Percentiles rank a stretch among this genome's conserved stretches.
These are phyloP conservation scores for Nidula niveotomentosa DNA, from an alignment of 1,284 basidiomycete species.

Conservation along the genomic window DNA sequence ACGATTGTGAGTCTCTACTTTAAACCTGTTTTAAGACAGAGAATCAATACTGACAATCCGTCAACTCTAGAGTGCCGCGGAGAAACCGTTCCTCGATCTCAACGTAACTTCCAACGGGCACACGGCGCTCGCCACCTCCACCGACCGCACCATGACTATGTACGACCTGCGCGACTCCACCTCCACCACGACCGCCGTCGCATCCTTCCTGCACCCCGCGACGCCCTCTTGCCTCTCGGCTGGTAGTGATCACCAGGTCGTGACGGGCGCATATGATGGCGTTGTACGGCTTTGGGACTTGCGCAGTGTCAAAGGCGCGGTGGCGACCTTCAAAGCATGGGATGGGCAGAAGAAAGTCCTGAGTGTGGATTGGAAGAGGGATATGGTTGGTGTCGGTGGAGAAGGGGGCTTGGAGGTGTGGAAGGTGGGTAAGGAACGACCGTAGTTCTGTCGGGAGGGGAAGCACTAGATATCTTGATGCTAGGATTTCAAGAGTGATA, in stretches of 20 bases:
- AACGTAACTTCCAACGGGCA: conserved; percentile 39
- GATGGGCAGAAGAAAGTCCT: conserved; percentile 63
- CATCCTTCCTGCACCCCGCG: conserved; percentile 64
- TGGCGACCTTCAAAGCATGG: conserved; percentile 70
- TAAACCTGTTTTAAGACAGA: neutral
- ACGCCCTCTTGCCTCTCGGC: conserved; percentile 74
- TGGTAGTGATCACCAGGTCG: conserved; percentile 53
- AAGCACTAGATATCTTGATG: neutral
- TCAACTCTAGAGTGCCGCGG: conserved; percentile 52
- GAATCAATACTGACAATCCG: neutral
- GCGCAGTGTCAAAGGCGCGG: conserved; percentile 61
- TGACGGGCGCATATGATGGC: conserved; percentile 85
- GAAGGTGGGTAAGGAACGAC: conserved; percentile 44
- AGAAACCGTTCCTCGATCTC: conserved; percentile 71
- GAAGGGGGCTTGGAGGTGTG: conserved; percentile 85
- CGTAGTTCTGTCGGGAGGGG: too few species aligned
- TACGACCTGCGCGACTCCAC: conserved; percentile 58
- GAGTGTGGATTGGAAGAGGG: conserved; percentile 74
- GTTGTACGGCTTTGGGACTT: conserved; percentile 87
- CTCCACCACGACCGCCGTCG: conserved; percentile 36
- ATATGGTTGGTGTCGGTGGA: conserved; percentile 76
- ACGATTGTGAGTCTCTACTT: conserved; percentile 59
- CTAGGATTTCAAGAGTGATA: conserved; percentile 2
- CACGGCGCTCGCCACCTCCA: conserved; percentile 58
- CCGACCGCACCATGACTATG: conserved; percentile 66